These are phyloP conservation scores for Aspergillus sp. DNA, from an alignment of 2,329 filamentous ascomycete genomes.

Conservation along the genomic window DNA sequence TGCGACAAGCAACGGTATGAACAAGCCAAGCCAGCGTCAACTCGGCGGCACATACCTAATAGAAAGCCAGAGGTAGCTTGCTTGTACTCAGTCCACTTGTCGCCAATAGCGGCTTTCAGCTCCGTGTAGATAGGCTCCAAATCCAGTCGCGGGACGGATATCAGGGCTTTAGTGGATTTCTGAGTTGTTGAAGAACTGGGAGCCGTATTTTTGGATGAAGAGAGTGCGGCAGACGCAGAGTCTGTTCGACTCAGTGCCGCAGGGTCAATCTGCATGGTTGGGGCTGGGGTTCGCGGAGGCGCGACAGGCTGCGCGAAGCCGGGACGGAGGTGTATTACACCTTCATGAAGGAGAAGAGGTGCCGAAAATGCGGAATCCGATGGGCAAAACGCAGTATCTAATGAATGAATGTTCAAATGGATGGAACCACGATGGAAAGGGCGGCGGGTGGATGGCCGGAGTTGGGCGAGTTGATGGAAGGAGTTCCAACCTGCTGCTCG, in stretches of 20 bases:
- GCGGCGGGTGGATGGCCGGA: constrained; percentile 29
- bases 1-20: too few species aligned
- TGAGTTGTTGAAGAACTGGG: constrained; percentile 39
- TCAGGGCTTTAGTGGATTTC: constrained; percentile 55
- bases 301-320: constrained; percentile 48
- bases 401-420: constrained; percentile 19
- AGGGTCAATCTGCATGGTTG: constrained; percentile 51
- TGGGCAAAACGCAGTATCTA: constrained; percentile 7
- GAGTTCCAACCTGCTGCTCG: constrained; percentile 27
- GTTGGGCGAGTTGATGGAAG: constrained; percentile 27
- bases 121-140: constrained; percentile 66
- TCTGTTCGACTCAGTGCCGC: constrained; percentile 49
- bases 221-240: constrained; percentile 39
- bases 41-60: constrained; percentile 51
- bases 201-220: constrained; percentile 38
- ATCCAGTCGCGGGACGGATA: constrained; percentile 64
- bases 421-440: constrained; percentile 32
- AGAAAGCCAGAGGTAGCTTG: constrained; percentile 61
- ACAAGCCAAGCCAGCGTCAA: too few species aligned
- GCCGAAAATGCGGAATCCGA: constrained; percentile 18
- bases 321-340: constrained; percentile 38
- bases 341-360: constrained; percentile 43
- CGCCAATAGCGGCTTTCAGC: constrained; percentile 63
- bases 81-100: constrained; percentile 66
- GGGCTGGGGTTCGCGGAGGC: constrained; percentile 35